These are phyloP conservation scores for Rhizopogon hawkerae DNA, from an alignment of 1,284 basidiomycete genomes.

Conservation along the genomic window DNA sequence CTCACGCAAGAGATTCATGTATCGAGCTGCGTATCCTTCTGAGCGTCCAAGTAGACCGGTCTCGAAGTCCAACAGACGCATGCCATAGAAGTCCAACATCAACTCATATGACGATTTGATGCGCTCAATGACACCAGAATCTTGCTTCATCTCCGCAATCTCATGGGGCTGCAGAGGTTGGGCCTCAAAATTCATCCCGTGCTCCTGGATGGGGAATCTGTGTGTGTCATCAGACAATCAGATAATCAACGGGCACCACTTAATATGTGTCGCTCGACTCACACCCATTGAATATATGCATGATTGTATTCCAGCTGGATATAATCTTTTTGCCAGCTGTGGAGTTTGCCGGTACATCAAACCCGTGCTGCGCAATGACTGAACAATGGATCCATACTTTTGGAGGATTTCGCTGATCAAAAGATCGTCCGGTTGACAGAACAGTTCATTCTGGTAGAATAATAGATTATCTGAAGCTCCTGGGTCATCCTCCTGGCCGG, in stretches of 20 bases:
- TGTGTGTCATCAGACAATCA: neutral
- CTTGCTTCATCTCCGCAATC: slow-evolving; percentile 48
- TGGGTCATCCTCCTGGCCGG: slow-evolving; percentile 34
- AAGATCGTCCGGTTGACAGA: slow-evolving; percentile 54
- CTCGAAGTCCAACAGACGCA: slow-evolving; percentile 47
- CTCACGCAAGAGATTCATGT: slow-evolving; percentile 60
- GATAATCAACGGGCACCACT: neutral
- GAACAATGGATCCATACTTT: slow-evolving; percentile 31
- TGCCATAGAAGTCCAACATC: slow-evolving; percentile 72
- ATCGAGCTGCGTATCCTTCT: slow-evolving; percentile 41
- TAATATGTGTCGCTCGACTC: slow-evolving; percentile 21
- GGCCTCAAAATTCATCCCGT: slow-evolving; percentile 61
- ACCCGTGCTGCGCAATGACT: neutral
- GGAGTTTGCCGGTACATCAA: neutral
- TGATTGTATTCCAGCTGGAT: slow-evolving; percentile 60
- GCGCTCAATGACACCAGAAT: slow-evolving; percentile 41
- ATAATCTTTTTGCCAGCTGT: slow-evolving; percentile 59
- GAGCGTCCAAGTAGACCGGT: slow-evolving; percentile 49
- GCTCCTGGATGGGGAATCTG: slow-evolving; percentile 62
- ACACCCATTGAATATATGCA: slow-evolving; percentile 71
- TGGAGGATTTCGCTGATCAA: slow-evolving; percentile 58
- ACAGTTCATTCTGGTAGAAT: slow-evolving; percentile 54
- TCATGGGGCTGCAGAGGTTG: slow-evolving; percentile 62
- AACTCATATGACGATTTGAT: slow-evolving; percentile 55
- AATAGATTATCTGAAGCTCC: slow-evolving; percentile 41